Percentiles rank a stretch among this genome's conserved stretches.
Conservation (phyloP, 2,329 filamentous ascomycete species). For the Colletotrichum phormii region DNA sequence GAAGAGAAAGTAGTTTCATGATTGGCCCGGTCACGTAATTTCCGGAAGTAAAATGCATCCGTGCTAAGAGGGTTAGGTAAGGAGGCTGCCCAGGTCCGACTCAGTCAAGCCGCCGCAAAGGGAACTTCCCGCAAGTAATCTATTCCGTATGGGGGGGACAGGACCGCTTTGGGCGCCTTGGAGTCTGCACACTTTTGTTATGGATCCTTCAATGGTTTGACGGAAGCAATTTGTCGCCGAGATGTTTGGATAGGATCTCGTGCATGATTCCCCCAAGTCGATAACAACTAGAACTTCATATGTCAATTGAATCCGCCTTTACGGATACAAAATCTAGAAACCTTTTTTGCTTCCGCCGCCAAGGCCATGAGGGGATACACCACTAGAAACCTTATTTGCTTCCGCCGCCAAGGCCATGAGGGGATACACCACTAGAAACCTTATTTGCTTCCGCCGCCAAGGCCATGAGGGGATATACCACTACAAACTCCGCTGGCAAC, state of each 20-base stretch:
- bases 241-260: not conserved
- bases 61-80: slow-evolving; percentile 22
- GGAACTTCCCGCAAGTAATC: slow-evolving; percentile 25
- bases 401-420: not conserved
- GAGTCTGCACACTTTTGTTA: not conserved
- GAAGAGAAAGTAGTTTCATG: slow-evolving; percentile 25
- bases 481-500: too few species aligned
- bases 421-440: not conserved
- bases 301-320: not conserved
- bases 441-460: not conserved
- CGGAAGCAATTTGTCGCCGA: slow-evolving; percentile 19
- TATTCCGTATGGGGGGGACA: slow-evolving; percentile 1
- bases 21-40: slow-evolving; percentile 32
- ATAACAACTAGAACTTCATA: not conserved
- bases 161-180: not conserved
- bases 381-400: not conserved
- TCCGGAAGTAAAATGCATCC: slow-evolving; percentile 29
- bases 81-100: not conserved
- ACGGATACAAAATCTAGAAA: not conserved
- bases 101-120: not conserved
- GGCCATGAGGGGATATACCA: not conserved
- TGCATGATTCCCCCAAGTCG: not conserved
- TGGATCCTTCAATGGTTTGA: not conserved
- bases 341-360: not conserved
- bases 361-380: not conserved